Evolutionary conservation across 306 rosid genomes (phyloP).

Genomic region (apple (Malus domestica)): DNA sequence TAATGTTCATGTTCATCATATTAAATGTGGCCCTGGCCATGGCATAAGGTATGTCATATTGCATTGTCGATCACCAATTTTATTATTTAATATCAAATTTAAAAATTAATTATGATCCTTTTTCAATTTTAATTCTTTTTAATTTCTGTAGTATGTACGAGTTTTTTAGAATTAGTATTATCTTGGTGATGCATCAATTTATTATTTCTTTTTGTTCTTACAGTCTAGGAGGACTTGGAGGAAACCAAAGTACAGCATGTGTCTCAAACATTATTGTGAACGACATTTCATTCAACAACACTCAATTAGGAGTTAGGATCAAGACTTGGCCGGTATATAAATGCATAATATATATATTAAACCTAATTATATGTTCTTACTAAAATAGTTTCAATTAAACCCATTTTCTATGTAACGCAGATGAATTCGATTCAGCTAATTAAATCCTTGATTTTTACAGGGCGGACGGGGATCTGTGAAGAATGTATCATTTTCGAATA

Average conservation of each 20-base stretch:
- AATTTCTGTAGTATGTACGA: neutral
- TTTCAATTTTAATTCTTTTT: neutral
- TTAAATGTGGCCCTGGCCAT: constrained; percentile 96
- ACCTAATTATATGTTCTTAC: neutral
- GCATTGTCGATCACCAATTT: too few relatives aligned
- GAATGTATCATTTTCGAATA: constrained; percentile 76
- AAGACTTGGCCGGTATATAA: constrained; percentile 82
- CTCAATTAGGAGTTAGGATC: constrained; percentile 80
- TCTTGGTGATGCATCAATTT: neutral
- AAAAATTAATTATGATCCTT: neutral
- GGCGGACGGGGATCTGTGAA: constrained; percentile 90
- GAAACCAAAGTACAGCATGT: constrained; percentile 65
- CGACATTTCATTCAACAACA: constrained; percentile 57
- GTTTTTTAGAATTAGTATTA: neutral
- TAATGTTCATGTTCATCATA: constrained; percentile 77
- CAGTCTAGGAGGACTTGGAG: constrained; percentile 85
- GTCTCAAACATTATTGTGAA: constrained; percentile 70
- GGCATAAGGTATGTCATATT: constrained; percentile 64
- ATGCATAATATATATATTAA: too few relatives aligned
- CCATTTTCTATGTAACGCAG: neutral
- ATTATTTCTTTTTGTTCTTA: neutral
- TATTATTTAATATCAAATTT: neutral
- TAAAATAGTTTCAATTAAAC: too few relatives aligned
- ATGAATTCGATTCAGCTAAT: neutral
- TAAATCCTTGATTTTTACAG: constrained; percentile 24